These are phyloP conservation scores for Narthecium ossifragum DNA, from an alignment of 106 monocot genomes.

Conservation along the genomic window DNA sequence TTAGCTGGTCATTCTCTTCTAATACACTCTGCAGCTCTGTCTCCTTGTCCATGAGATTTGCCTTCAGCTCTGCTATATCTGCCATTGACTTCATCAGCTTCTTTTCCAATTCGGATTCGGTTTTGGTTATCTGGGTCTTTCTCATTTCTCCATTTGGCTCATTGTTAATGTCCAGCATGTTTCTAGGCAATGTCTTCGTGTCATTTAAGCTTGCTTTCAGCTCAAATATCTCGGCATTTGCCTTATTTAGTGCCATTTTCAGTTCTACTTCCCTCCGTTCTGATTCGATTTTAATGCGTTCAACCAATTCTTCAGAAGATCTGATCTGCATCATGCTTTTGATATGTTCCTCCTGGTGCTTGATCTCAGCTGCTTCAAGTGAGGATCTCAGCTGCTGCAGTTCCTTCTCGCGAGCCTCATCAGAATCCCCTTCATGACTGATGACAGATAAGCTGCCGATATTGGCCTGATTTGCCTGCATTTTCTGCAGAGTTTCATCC, in stretches of 20 bases:
- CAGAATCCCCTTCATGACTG: too few relatives aligned
- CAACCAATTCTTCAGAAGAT: constrained; percentile 35
- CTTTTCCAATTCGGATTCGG: constrained; percentile 4
- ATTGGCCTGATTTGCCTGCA: constrained; percentile 14
- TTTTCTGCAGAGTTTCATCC: constrained; percentile 34
- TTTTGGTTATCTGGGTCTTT: background rate
- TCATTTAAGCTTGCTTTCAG: constrained; percentile 29
- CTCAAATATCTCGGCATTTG: constrained; percentile 18
- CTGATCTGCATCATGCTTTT: constrained; percentile 29
- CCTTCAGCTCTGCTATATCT: constrained; percentile 16
- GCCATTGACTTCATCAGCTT: constrained; percentile 5
- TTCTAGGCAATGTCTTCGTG: constrained; percentile 32
- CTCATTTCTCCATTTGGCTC: constrained; percentile 16
- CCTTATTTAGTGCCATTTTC: constrained; percentile 22
- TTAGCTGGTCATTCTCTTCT: constrained; percentile 44
- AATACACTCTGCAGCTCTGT: constrained; percentile 28
- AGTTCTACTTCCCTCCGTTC: constrained; percentile 33
- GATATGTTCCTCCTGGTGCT: constrained; percentile 52
- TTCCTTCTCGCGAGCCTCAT: too few relatives aligned
- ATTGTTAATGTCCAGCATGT: constrained; percentile 12
- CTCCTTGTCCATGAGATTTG: constrained; percentile 36
- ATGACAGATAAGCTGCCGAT: too few relatives aligned
- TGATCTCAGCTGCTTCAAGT: constrained; percentile 32
- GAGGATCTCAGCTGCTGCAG: constrained; percentile 33
- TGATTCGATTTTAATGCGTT: constrained; percentile 31